A percentile compares a stretch with the other conserved stretches of the same genome.
phyloP scores from a whole-genome alignment of 768 basidiomycete genomes.

The Trametopsis cervina region DNA sequence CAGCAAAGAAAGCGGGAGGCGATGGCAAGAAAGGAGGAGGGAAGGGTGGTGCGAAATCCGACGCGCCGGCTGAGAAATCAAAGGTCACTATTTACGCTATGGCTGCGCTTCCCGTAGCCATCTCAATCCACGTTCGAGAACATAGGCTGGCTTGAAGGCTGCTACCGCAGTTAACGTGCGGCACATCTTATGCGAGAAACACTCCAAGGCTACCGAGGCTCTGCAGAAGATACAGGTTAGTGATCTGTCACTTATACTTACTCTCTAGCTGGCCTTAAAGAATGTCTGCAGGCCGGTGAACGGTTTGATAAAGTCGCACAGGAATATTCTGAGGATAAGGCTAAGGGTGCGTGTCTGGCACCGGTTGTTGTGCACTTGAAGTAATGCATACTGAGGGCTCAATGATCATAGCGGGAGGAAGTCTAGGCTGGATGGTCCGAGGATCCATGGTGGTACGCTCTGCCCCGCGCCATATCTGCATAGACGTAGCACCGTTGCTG shows the following conservation, averaged over 20 bases:
- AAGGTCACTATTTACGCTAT: not conserved
- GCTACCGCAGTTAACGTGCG: constrained; percentile 82
- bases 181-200: constrained; percentile 86
- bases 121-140: constrained; percentile 26
- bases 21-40: too few relatives aligned
- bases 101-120: not conserved
- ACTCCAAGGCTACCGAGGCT: constrained; percentile 73
- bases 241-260: too few relatives aligned
- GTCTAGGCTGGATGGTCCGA: constrained; percentile 80
- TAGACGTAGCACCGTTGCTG: too few relatives aligned
- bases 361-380: too few relatives aligned
- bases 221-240: constrained; percentile 70
- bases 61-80: constrained; percentile 2
- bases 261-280: too few relatives aligned
- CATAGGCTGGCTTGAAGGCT: constrained; percentile 59
- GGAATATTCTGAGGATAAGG: constrained; percentile 89
- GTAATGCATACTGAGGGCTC: not conserved
- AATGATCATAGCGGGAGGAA: constrained; percentile 66
- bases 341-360: constrained; percentile 66
- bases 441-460: constrained; percentile 73
- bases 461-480: not conserved
- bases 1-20: not conserved
- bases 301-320: constrained; percentile 85
- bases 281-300: constrained; percentile 54
- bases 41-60: constrained; percentile 1